These are phyloP conservation scores for Sporormia fimetaria DNA, from an alignment of 495 filamentous ascomycete genomes.

Conservation along the genomic window DNA sequence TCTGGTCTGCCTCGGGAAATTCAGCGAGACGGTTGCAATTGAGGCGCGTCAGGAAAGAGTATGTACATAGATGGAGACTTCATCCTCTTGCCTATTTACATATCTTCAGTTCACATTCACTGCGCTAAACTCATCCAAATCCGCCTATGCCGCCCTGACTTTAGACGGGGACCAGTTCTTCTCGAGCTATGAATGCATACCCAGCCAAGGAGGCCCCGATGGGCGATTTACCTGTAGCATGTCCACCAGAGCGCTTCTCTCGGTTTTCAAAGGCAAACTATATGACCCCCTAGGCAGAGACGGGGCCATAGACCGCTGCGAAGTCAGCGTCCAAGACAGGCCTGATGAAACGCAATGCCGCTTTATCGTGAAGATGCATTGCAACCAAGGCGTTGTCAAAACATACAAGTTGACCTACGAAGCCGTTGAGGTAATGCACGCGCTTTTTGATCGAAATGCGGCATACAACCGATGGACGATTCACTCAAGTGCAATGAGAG, in stretches of 20 bases:
- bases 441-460: slow-evolving; percentile 62
- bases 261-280: slow-evolving; percentile 58
- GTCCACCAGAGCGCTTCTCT: slow-evolving; percentile 64
- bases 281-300: slow-evolving; percentile 56
- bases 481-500: slow-evolving; percentile 59
- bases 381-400: slow-evolving; percentile 84
- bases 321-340: slow-evolving; percentile 70
- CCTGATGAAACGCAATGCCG: slow-evolving; percentile 61
- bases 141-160: slow-evolving; percentile 75
- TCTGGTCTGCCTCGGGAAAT: slow-evolving; percentile 79
- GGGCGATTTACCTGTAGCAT: slow-evolving; percentile 64
- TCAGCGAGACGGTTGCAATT: slow-evolving; percentile 78
- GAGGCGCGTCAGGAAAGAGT: slow-evolving; percentile 71
- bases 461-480: slow-evolving; percentile 72
- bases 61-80: too few relatives aligned
- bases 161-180: slow-evolving; percentile 72
- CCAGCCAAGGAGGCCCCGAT: slow-evolving; percentile 29
- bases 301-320: slow-evolving; percentile 73
- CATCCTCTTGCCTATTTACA: slow-evolving; percentile 5
- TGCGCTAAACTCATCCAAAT: slow-evolving; percentile 83
- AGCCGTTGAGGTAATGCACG: slow-evolving; percentile 66
- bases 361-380: slow-evolving; percentile 69
- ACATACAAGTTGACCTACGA: slow-evolving; percentile 91
- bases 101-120: slow-evolving; percentile 61
- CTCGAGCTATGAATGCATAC: slow-evolving; percentile 56